A percentile compares a stretch with the other conserved stretches of the same genome.
Conservation (phyloP, 192 early-diverging fungal genomes). For the Neocallimastix lanati region DNA sequence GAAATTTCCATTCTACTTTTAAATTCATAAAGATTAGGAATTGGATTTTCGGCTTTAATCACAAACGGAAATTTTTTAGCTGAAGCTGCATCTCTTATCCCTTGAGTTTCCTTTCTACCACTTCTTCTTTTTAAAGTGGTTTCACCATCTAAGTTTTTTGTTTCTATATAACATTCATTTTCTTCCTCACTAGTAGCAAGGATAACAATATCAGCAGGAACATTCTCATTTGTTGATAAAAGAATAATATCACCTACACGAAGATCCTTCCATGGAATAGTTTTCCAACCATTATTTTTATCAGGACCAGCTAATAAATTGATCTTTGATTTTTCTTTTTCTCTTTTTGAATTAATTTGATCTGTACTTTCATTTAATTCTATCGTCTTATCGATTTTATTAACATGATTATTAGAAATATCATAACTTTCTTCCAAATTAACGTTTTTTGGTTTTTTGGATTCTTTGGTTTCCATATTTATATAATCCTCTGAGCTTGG, state of each 20-base stretch:
- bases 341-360: not conserved
- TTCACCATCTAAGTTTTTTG: slow-evolving; percentile 95
- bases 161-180: slow-evolving; percentile 79
- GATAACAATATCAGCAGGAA: slow-evolving; percentile 84
- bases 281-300: not conserved
- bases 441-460: no score
- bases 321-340: not conserved
- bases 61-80: slow-evolving; percentile 28
- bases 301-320: not conserved
- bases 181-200: slow-evolving; percentile 69
- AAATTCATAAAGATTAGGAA: slow-evolving; percentile 74
- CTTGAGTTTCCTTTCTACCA: slow-evolving; percentile 37
- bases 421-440: no score
- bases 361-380: no score
- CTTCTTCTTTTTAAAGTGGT: slow-evolving; percentile 87
- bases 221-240: slow-evolving; percentile 60
- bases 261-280: slow-evolving; percentile 56
- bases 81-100: slow-evolving; percentile 32
- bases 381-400: no score
- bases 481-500: not conserved
- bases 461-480: no score
- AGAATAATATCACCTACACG: slow-evolving; percentile 77
- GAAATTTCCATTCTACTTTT: slow-evolving; percentile 38
- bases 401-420: no score
- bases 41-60: slow-evolving; percentile 72